Evolutionary conservation across 768 basidiomycete genomes (phyloP), one percentile per base, ranked within the genome.

Genomic region (Termitomyces sp.): DNA sequence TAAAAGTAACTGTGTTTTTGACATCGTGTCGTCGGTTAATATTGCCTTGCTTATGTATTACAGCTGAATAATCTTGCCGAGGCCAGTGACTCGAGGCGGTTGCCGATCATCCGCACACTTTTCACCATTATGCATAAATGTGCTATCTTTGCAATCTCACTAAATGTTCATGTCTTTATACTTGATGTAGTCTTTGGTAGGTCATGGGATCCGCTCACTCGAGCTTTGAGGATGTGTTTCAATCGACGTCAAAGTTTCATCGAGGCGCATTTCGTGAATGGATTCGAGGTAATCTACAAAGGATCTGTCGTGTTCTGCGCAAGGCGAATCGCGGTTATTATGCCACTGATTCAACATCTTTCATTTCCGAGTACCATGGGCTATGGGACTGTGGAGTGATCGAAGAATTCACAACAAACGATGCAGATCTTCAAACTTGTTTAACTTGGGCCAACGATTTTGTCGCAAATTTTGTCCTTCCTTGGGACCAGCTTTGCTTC

Each of bases 1-100:
- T 46, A 66, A 53, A 30, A 76, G 64, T n/a, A 86, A 72, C 47
- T 38, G 35, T 15, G 49, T n/a, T n/a, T 37, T 51, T 38, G 35
- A 17, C 35, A 17, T 23, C 19, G 26, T 38, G 14, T 38, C 37
- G 38, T 51, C 41, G n/a, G 14, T 26, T n/a, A 30, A 11, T 5
- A 33, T 33, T 33, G 9, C 7, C n/a, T 41, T 14, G 9, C 35
- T 37, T 14, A 37, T 37, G 35, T 37, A 37, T 14, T 37, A 14
- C 11, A 12, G 10, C 33, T 33, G 9, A 23, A 23, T 23, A 23
- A 23, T 23, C 23, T 23, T 23, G 23, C 23, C 23, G 2, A 23
- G 23, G 23, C 23, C 23, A 23, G 30, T 31, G 9, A 8, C 35
- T 8, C 14, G 12, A 3, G 12, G 35, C 8, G 5, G 5, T 37